Base-by-base conservation (phyloP, 177 flowering plant genomes). In the Vitis hybrid region DNA sequence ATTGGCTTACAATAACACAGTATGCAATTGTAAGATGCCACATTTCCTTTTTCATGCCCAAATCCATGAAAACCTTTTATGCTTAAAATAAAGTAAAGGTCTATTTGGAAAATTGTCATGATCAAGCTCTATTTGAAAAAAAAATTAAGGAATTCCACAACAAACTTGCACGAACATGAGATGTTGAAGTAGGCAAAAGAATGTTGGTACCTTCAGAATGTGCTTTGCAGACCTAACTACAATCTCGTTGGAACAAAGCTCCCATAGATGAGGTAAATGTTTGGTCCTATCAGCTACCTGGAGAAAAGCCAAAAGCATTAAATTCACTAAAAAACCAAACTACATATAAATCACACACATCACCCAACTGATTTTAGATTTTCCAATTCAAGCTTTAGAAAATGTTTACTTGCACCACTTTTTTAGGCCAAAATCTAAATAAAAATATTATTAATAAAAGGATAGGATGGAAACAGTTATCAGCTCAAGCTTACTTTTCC, bases 161-260 rank as follows among this genome's bases (percentile, higher is more conserved):
- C 22, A 61, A 61, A 14, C 29, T 26, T 31, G 3, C 5, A n/a
- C 60, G 56, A 57, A 31, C 19, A 74, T 5, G 21, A 62, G 50
- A 39, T 22, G 45, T 11, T 13, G 2, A 60, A 53, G 56, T n/a
- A 19, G 11, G 26, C n/a, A 33, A 71, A 60, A 56, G 21, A 60
- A 71, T 29, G 64, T 2, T 50, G 10, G 53, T 82, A 95, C 99
- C 99, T 95, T 93, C 70, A 93, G 76, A 67, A 94, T 70, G 75
- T 96, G 99, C 77, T 96, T 96, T 29, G 97, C 97, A 76, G 94
- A 89, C 77, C 99, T 84, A 61, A 90, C 92, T 26, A 84, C 80
- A 77, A 94, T 92, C 82, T 96, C 99, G 66, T 76, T 84, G 39
- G 78, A 79, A 79, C 97, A 94, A 60, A 96, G 90, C 82, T 94